Evolutionary conservation across 2,329 filamentous ascomycete species (phyloP), one percentile per base, ranked within the genome.

Genomic region (Rugonectria rugulosa): DNA sequence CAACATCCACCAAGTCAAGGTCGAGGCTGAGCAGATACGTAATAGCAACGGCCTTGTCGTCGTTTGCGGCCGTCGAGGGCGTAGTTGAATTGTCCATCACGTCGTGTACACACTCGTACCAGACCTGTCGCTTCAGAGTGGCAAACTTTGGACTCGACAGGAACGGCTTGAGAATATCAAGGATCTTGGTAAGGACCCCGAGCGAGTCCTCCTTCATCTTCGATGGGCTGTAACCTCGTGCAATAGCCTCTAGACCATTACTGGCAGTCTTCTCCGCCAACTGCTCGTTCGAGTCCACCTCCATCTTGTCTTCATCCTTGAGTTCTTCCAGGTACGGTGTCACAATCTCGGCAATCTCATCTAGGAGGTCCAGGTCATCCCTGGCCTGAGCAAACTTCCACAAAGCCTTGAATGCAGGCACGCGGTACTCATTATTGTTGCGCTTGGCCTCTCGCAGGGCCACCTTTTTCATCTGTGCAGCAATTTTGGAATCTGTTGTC

Each of bases 371-470:
- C 14, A 91, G 69, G 66, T 93, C 89, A 20, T 82, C 80, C 41
- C 89, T 81, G 12, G 83, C 84, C 31, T 83, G 82, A n/a, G 86
- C 84, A 66, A 94, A 90, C 50, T 86, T 81, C 68, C 90, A 92
- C 5, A 97, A 77, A 27, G 85, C 87, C 50, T 79, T 77, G 60
- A 97, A 83, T 1, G 91, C 90, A 72, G 91, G 82, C 17, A 89
- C 88, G 12, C 90, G 86, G 73, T 98, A 99, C 7, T 80, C 79
- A n/a, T 87, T 84, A 68, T 97, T 97, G 69, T 93, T 94, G 26
- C 95, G 85, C 78, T 95, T 97, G 8, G 92, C 92, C 80, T 99
- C 95, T 53, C 94, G 85, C 14, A 94, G 72, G 5, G 85, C 84
- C 61, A 97, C 89, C 81, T 93, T 93, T 77, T 88, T 90, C 77